A percentile compares a stretch with the other conserved stretches of the same genome.
Conservation (phyloP, 495 filamentous ascomycete genomes). For the Hypoxylon fragiforme region DNA sequence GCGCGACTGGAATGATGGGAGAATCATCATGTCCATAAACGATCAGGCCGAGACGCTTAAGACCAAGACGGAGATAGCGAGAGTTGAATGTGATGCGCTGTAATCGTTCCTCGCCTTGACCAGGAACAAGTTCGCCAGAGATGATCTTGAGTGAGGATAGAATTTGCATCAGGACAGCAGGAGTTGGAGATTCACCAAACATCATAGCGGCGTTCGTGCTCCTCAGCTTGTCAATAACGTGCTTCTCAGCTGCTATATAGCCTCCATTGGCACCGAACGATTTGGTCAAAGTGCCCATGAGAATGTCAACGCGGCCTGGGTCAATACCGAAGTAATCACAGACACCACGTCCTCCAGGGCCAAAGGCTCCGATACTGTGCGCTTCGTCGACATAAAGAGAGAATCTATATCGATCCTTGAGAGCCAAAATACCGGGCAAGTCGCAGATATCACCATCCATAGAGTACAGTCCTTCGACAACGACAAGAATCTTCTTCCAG, state of each 20-base stretch:
- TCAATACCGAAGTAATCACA: slow-evolving; percentile 97
- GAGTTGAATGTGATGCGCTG: slow-evolving; percentile 98
- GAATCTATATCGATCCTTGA: slow-evolving; percentile 97
- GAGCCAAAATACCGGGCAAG: slow-evolving; percentile 77
- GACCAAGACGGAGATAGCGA: slow-evolving; percentile 90
- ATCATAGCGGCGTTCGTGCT: slow-evolving; percentile 82
- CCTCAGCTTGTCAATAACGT: slow-evolving; percentile 87
- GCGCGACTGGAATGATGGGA: slow-evolving; percentile 88
- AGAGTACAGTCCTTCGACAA: slow-evolving; percentile 95
- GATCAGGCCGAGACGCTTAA: slow-evolving; percentile 97
- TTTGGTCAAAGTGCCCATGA: slow-evolving; percentile 98
- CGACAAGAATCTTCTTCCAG: slow-evolving; percentile 98
- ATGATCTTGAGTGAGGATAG: slow-evolving; percentile 82
- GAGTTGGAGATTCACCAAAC: slow-evolving; percentile 85
- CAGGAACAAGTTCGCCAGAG: slow-evolving; percentile 79
- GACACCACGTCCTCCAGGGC: slow-evolving; percentile 84
- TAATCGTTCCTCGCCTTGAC: slow-evolving; percentile 93
- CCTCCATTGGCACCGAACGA: slow-evolving; percentile 98
- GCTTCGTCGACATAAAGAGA: slow-evolving; percentile 94
- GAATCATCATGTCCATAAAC: slow-evolving; percentile 97
- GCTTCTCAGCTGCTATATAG: slow-evolving; percentile 88
- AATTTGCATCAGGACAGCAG: slow-evolving; percentile 88
- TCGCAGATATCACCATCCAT: slow-evolving; percentile 99
- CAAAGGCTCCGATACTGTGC: slow-evolving; percentile 92
- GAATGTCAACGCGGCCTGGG: slow-evolving; percentile 83